Conservation (phyloP, 441 rosid species). For the Croton setiger region DNA sequence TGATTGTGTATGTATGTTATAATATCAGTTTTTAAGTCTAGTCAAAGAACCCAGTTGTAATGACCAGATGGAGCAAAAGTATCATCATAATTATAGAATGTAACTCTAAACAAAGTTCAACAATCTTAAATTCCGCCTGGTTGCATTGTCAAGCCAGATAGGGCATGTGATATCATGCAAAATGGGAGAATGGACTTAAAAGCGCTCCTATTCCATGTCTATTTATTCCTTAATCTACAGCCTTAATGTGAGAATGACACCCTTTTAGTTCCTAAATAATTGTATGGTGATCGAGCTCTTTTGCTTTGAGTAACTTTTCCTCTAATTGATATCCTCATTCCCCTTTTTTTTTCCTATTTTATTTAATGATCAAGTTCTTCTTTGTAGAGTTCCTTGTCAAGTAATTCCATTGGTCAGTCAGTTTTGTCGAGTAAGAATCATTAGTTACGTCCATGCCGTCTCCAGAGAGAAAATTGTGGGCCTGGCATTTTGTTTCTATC, state of each 20-base stretch:
- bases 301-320: background rate
- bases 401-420: background rate
- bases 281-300: background rate
- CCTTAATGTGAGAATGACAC: too few species aligned
- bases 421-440: background rate
- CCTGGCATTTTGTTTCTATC: background rate
- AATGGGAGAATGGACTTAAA: background rate
- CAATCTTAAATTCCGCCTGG: background rate
- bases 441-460: background rate
- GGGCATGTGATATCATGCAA: background rate
- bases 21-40: background rate
- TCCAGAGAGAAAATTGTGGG: background rate
- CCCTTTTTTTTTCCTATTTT: too few species aligned
- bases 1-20: background rate
- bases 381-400: background rate
- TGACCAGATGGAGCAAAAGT: background rate
- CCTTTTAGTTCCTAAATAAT: background rate
- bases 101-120: background rate
- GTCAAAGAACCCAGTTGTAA: background rate
- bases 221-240: background rate
- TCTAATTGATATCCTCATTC: too few species aligned
- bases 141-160: background rate
- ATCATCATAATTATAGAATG: background rate
- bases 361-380: background rate
- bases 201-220: conserved; percentile 5